Evolutionary conservation across 768 basidiomycete genomes (phyloP).

Genomic region (Tulasnella sp.): DNA sequence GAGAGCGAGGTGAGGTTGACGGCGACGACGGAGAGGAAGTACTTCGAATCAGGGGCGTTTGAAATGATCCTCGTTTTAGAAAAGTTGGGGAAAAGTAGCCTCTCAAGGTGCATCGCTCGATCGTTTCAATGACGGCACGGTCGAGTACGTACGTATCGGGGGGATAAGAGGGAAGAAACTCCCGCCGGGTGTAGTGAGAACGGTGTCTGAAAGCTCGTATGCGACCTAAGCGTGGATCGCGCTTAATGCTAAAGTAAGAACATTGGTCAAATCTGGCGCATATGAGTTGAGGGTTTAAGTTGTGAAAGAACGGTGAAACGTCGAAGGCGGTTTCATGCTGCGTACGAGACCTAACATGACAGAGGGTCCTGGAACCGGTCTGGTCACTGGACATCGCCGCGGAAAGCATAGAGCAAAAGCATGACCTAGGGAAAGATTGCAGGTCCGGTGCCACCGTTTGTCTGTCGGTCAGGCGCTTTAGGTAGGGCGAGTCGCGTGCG

Average conservation of each 20-base stretch:
- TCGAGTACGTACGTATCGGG: background rate
- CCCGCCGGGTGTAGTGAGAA: background rate
- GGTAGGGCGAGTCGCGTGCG: background rate
- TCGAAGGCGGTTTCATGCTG: background rate
- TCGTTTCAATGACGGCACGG: background rate
- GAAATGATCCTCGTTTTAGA: background rate
- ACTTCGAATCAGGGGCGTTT: background rate
- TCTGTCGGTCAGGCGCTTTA: background rate
- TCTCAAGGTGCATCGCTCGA: background rate
- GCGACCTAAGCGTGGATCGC: background rate
- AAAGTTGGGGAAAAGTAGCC: background rate
- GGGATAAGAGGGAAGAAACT: background rate
- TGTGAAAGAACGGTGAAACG: background rate
- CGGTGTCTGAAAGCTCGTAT: background rate
- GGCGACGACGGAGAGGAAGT: background rate
- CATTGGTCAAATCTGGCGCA: background rate
- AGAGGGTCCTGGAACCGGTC: background rate
- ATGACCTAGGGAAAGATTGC: background rate
- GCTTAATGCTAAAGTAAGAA: background rate
- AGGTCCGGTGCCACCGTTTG: background rate
- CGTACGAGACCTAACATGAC: background rate
- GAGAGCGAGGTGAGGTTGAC: background rate
- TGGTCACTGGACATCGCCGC: background rate
- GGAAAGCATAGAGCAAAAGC: background rate
- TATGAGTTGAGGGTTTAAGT: background rate